Conservation (phyloP, 495 filamentous ascomycete genomes). For the Immersiella caudata region DNA sequence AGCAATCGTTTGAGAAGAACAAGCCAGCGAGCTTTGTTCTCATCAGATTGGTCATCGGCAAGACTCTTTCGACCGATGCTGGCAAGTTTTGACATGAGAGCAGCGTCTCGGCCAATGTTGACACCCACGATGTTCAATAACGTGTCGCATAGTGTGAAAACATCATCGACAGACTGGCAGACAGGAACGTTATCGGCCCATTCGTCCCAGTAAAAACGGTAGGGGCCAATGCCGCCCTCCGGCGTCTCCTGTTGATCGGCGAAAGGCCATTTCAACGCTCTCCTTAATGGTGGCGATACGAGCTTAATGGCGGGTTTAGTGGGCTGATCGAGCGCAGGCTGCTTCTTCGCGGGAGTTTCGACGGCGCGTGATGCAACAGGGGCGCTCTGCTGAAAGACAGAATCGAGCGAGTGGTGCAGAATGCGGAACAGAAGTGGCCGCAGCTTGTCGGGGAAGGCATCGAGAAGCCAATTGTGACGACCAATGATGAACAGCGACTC, state of each 20-base stretch:
- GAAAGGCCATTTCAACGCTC: slow-evolving; percentile 74
- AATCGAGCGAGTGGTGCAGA: slow-evolving; percentile 71
- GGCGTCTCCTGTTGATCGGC: slow-evolving; percentile 72
- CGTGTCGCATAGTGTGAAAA: slow-evolving; percentile 84
- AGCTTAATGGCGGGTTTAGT: slow-evolving; percentile 64
- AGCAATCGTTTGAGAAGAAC: slow-evolving; percentile 80
- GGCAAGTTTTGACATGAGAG: slow-evolving; percentile 75
- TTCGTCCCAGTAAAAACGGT: slow-evolving; percentile 96
- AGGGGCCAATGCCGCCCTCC: slow-evolving; percentile 63
- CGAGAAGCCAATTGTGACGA: slow-evolving; percentile 86
- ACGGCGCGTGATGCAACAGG: slow-evolving; percentile 24
- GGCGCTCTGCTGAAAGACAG: slow-evolving; percentile 45
- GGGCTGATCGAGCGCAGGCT: slow-evolving; percentile 62
- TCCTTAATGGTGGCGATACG: slow-evolving; percentile 56
- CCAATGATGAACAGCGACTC: slow-evolving; percentile 93
- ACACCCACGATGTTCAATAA: slow-evolving; percentile 82
- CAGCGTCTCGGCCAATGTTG: slow-evolving; percentile 81
- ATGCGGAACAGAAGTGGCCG: slow-evolving; percentile 71
- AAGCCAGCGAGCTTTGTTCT: slow-evolving; percentile 73
- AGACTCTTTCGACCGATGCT: slow-evolving; percentile 80
- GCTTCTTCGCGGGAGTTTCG: slow-evolving; percentile 49
- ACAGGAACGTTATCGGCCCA: slow-evolving; percentile 93
- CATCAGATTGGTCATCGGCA: slow-evolving; percentile 64
- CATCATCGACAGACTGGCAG: slow-evolving; percentile 86
- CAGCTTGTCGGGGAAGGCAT: slow-evolving; percentile 81